Conservation (phyloP, 805 yeast species). For the Saturnispora sekii region DNA sequence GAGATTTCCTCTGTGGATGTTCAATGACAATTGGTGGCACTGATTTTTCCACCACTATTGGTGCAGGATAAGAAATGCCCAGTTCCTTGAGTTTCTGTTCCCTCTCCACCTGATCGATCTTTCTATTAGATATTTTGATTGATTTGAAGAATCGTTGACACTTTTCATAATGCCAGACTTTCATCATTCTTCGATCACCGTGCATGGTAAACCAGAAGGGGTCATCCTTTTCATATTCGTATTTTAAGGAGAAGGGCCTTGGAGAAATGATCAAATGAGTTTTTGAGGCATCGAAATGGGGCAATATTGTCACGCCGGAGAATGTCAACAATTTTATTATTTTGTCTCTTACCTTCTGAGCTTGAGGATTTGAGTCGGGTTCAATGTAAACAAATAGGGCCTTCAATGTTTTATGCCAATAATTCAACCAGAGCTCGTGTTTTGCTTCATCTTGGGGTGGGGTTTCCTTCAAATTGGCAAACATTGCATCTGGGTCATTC, state of each 20-base stretch:
- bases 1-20: background rate
- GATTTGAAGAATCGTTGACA: slow-evolving; percentile 46
- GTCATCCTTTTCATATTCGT: slow-evolving; percentile 33
- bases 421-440: slow-evolving; percentile 39
- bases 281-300: slow-evolving; percentile 34
- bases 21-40: slow-evolving; percentile 4
- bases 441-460: slow-evolving; percentile 30
- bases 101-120: slow-evolving; percentile 24
- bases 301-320: slow-evolving; percentile 39
- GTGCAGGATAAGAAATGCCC: slow-evolving; percentile 5
- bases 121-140: slow-evolving; percentile 34
- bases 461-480: slow-evolving; percentile 28
- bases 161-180: slow-evolving; percentile 53
- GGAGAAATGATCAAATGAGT: slow-evolving; percentile 41
- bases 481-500: slow-evolving; percentile 16
- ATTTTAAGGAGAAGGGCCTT: slow-evolving; percentile 31
- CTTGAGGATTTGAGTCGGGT: slow-evolving; percentile 29
- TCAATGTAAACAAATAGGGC: slow-evolving; percentile 41
- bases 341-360: slow-evolving; percentile 28
- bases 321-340: slow-evolving; percentile 36
- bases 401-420: slow-evolving; percentile 42
- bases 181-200: slow-evolving; percentile 31
- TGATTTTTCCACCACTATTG: slow-evolving; percentile 4
- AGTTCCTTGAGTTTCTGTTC: slow-evolving; percentile 8
- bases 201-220: slow-evolving; percentile 36